phyloP scores from a whole-genome alignment of 202 grass and related monocot species.

The Panicum hallii region DNA sequence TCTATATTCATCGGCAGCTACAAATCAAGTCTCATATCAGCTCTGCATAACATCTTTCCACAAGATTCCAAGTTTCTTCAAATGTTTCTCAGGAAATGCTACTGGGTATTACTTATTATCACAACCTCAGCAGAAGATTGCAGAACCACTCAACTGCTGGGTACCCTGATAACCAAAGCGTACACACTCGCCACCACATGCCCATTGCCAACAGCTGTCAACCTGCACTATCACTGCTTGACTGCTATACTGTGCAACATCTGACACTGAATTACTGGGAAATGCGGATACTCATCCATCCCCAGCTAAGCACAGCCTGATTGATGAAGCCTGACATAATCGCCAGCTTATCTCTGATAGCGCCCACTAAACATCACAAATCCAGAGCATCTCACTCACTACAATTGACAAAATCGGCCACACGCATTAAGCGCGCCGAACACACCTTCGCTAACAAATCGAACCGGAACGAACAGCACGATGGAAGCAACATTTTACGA shows the following conservation, averaged over 20 bases:
- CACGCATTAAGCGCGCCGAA: neutral
- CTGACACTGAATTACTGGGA: neutral
- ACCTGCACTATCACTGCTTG: neutral
- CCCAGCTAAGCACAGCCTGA: neutral
- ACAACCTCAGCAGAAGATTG: neutral
- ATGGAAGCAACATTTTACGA: conserved; percentile 36
- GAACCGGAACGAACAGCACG: neutral
- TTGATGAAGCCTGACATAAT: neutral
- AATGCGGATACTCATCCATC: neutral
- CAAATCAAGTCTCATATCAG: neutral
- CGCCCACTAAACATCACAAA: conserved; percentile 23
- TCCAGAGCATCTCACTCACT: neutral
- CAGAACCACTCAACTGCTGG: neutral
- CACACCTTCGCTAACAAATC: conserved; percentile 7
- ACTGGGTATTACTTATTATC: neutral
- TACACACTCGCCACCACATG: neutral
- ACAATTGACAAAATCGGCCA: neutral
- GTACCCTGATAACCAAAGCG: neutral
- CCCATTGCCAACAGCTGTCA: neutral
- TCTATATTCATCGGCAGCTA: neutral
- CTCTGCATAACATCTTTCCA: neutral
- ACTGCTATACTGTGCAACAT: neutral
- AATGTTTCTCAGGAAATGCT: neutral
- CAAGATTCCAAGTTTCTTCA: neutral
- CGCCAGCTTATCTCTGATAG: conserved; percentile 2